Evolutionary conservation across 2,329 filamentous ascomycete species (phyloP), one percentile per base, ranked within the genome.

Genomic region (Aspergillus ustus): DNA sequence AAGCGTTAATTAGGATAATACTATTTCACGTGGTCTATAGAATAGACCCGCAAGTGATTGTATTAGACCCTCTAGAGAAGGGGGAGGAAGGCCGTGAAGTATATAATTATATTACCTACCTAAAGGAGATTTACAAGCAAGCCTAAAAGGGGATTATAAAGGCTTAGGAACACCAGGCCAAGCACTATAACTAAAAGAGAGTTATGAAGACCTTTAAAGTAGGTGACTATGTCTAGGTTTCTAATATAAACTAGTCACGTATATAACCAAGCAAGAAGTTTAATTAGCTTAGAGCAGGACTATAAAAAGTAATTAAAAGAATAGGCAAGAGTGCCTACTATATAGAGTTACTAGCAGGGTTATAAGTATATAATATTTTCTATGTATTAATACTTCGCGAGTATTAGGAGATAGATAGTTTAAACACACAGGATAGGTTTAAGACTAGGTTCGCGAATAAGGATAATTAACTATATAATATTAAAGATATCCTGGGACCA

Each of bases 321-420:
- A 34, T 52, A 52, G 28, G 34, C 9, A 52, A 17, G 17, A 52
- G 28, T 52, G 20, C 20, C 20, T 52, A 52, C 13, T n/a, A 37
- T 37, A n/a, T 52, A 37, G 29, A 52, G 17, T 29, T 52, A 13
- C 29, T 31, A 29, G 50, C 17, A 52, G 28, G 13, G 15, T n/a
- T 52, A 52, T 17, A 52, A 19, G 28, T 52, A 29, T 34, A 52
- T 52, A 52, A 52, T 37, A 52, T 52, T 31, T 52, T 52, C 34
- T 37, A 31, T 52, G 9, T 52, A 2, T 34, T 31, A 31, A 52
- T 52, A 7, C 20, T 46, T 46, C 11, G 17, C 44, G 44, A 46
- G 44, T 13, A 46, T 20, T 20, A 46, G 44, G 11, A 46, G 44
- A 46, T 46, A n/a, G 20, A 46, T 46, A 13, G 20, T 46, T n/a